Base-by-base conservation (phyloP, 169 alveolate species). In the Plasmodium ovale region DNA sequence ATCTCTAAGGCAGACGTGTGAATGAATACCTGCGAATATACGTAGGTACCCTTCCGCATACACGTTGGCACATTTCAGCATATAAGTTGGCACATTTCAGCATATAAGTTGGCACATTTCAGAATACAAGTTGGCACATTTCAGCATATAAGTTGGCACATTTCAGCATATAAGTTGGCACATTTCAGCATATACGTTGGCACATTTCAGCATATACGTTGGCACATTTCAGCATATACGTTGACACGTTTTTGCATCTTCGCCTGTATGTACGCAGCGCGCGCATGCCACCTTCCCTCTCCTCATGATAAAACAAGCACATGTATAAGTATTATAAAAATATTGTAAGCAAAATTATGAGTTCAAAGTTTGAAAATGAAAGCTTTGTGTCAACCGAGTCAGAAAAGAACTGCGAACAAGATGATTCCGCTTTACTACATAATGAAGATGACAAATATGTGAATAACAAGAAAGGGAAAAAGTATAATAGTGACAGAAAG, bases 331-430 rank as follows among this genome's bases (percentile, higher is more conserved):
- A 72, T 72, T 53, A 42, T 23, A 42, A 73, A 23, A 73, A 73
- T 1, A 31, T 49, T 16, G 49, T 35, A 44, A 73, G 49, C 19
- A 62, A 54, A 79, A 79, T 79, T 84, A 84, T 84, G 91, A 84
- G 47, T 69, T 37, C 87, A 16, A 84, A 56, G 21, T 31, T 68
- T 69, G 91, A 53, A 51, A 84, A 84, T 65, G 87, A 53, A 39
- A 84, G 72, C 31, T 54, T 68, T 60, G 53, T 58, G 62, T 84
- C 91, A 68, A 68, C 87, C 27, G 91, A 54, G 5, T 84, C 91
- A 39, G 67, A 84, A 10, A 69, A 67, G 21, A 16, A 84, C 31
- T 2, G 73, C 33, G 91, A 84, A 25, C 51, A 56, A 60, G 91
- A 67, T 23, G 69, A 84, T 54, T 68, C 91, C 16, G 39, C 56